Conservation (phyloP, 441 rosid genomes). For the Bocquillonia castaneifolia region DNA sequence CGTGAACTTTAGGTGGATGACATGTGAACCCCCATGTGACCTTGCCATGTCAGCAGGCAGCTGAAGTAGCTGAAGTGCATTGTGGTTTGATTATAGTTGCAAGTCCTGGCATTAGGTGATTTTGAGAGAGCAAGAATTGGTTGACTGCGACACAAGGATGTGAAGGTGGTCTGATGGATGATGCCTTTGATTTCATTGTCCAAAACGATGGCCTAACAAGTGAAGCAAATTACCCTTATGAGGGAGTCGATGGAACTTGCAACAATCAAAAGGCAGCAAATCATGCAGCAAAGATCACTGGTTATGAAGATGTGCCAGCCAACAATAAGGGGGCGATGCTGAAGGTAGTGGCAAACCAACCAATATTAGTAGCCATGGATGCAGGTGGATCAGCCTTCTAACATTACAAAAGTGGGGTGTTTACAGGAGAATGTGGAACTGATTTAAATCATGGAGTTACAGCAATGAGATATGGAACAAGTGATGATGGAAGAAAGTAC, state of each 20-base stretch:
- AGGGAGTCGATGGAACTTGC: conserved; percentile 38
- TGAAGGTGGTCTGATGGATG: conserved; percentile 64
- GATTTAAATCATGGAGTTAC: conserved; percentile 63
- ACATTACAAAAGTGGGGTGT: conserved; percentile 71
- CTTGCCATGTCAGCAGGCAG: too few relatives aligned
- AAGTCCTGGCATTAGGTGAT: too few relatives aligned
- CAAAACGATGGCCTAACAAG: conserved; percentile 54
- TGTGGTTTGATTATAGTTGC: too few relatives aligned
- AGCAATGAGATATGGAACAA: conserved; percentile 62
- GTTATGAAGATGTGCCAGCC: conserved; percentile 56
- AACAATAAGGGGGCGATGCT: conserved; percentile 49
- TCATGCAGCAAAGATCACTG: conserved; percentile 43
- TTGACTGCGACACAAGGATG: conserved; percentile 81
- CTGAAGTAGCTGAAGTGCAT: too few relatives aligned
- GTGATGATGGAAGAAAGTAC: conserved; percentile 48
- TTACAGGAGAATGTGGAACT: conserved; percentile 61
- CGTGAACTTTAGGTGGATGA: too few relatives aligned
- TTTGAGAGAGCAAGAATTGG: conserved; percentile 62
- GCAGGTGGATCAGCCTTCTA: conserved; percentile 61
- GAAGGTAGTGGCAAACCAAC: conserved; percentile 65
- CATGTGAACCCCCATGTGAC: too few relatives aligned
- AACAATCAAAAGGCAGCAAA: conserved; percentile 27
- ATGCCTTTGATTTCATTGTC: conserved; percentile 63
- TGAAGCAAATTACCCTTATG: conserved; percentile 51
- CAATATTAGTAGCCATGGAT: conserved; percentile 69